Base-by-base conservation (phyloP, 2,329 filamentous ascomycete genomes). In the Conoideocrella luteorostrata region DNA sequence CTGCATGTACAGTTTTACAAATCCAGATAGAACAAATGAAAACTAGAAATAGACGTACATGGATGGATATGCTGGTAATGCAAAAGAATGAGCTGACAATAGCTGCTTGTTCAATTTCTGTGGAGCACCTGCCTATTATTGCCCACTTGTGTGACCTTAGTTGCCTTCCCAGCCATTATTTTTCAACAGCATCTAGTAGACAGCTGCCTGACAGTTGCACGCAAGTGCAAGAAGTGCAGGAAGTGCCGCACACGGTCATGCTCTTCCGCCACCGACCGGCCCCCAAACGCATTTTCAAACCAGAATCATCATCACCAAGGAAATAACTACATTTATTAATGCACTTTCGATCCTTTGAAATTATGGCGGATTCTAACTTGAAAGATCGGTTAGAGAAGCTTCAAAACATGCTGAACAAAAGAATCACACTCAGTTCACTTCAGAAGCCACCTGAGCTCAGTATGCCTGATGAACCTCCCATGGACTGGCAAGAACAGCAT, bases 1-100 rank as follows among this genome's bases (percentile, higher is more conserved):
- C 52, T 11, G 38, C 24, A 29, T 7, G 21, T 24, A 36, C 39
- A 66, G 64, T 67, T 67, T 48, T 66, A 64, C 51, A 65, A 59
- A 41, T 60, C 59, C n/a, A 59, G 55, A 40, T 66, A 36, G 21
- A n/a, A 23, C 18, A n/a, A 7, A 34, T n/a, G 33, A 22, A 32
- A 23, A n/a, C n/a, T n/a, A n/a, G n/a, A n/a, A n/a, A n/a, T n/a
- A n/a, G n/a, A n/a, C n/a, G n/a, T n/a, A n/a, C n/a, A n/a, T n/a
- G n/a, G n/a, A n/a, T n/a, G n/a, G n/a, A n/a, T n/a, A n/a, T n/a
- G n/a, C n/a, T n/a, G n/a, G n/a, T n/a, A n/a, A n/a, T n/a, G n/a
- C n/a, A n/a, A n/a, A n/a, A n/a, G n/a, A n/a, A n/a, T n/a, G n/a
- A n/a, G n/a, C n/a, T n/a, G n/a, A n/a, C n/a, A n/a, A n/a, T n/a